Evolutionary conservation across 1,284 basidiomycete species (phyloP), one percentile per base, ranked within the genome.

Genomic region (Vanrija sp.): DNA sequence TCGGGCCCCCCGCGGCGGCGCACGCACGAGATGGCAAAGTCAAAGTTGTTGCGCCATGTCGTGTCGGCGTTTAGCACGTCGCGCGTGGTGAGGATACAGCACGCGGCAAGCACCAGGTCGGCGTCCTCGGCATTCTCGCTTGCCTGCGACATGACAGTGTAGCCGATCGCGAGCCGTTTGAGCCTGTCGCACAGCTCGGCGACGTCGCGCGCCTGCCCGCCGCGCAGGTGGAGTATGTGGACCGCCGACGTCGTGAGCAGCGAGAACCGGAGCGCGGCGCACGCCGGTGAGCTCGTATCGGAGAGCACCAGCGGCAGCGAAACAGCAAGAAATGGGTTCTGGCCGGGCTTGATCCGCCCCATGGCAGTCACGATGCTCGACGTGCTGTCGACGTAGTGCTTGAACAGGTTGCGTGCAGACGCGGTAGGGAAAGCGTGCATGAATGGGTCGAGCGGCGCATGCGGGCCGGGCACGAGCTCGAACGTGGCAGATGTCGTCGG

Each of bases 161-260:
- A 51, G 15, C 50, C 43, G 3, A 51, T 51, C 18, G 50, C 50
- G 14, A 51, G 43, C 28, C 43, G 29, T n/a, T 51, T 51, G 7
- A 51, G 43, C 28, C 42, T 18, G 29, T 51, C 50, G 43, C 50
- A 44, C 50, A 51, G 43, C 16, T 43, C 50, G 6, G 42, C 26
- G 6, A 43, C 34, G 19, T 43, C 42, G 9, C 9, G 19, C 5
- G 44, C 50, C 12, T 23, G 7, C 8, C 47, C 44, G 14, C 34
- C 44, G 26, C 43, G 43, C 19, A 58, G 52, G 54, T 59, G 54
- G 12, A 49, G 43, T 4, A 59, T 40, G 47, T 65, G 63, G 5
- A 61, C 57, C 2, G 62, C 58, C 14, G 49, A 55, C 19, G 54
- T 53, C 29, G 58, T 62, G 14, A 65, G 50, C 44, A 65, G 52